Evolutionary conservation across 352 stramenopile species (phyloP).

Genomic region (Pythium myriotylum): DNA sequence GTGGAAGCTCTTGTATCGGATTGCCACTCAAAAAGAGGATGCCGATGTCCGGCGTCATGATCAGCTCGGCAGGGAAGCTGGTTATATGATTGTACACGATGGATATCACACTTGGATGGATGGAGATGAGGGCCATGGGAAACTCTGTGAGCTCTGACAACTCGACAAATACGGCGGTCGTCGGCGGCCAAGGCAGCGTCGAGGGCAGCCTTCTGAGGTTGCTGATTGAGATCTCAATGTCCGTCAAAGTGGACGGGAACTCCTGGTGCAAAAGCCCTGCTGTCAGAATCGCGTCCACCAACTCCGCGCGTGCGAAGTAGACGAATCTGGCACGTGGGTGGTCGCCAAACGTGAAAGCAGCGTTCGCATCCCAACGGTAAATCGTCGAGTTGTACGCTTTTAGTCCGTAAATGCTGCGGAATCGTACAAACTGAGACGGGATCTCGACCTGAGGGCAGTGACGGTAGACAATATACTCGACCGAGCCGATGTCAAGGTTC

Average conservation of each 20-base stretch:
- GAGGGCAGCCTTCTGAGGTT: constrained; percentile 7
- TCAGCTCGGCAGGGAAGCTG: neutral
- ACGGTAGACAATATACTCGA: constrained; percentile 36
- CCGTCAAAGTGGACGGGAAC: too few species aligned
- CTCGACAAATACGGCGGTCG: neutral
- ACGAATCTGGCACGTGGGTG: constrained; percentile 3
- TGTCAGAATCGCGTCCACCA: constrained; percentile 4
- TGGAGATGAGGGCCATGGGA: neutral
- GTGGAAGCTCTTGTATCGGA: neutral
- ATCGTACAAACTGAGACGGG: constrained; percentile 23
- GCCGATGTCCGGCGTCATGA: neutral
- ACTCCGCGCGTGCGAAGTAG: constrained; percentile 4
- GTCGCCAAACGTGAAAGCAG: constrained; percentile 5
- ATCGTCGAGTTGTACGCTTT: constrained; percentile 22
- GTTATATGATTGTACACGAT: neutral
- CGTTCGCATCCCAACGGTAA: constrained; percentile 8
- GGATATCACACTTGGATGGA: neutral
- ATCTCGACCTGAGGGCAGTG: constrained; percentile 44
- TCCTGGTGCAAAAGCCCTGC: too few species aligned
- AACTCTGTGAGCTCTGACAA: neutral
- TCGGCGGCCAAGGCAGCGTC: neutral
- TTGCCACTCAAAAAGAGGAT: neutral
- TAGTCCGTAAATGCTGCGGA: constrained; percentile 19
- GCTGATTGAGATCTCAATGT: constrained; percentile 9
- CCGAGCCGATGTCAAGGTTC: constrained; percentile 26